phyloP scores from a whole-genome alignment of 1,139 yeast species.

The Yamadazyma conglobata region DNA sequence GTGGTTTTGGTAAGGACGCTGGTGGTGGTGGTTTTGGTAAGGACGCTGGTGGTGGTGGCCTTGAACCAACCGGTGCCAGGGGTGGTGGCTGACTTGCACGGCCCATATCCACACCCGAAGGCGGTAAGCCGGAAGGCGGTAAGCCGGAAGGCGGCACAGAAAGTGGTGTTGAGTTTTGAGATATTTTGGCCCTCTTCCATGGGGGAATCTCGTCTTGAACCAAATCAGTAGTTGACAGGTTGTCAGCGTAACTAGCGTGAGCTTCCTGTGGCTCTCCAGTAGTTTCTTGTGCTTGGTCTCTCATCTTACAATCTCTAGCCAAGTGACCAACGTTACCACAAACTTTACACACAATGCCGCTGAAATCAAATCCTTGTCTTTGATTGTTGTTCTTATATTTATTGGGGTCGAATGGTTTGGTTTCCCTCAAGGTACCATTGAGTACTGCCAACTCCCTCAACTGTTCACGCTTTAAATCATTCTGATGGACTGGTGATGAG shows the following conservation, averaged over 20 bases:
- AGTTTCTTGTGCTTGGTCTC: conserved; percentile 5
- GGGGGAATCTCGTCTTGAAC: too few relatives aligned
- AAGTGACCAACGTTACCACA: conserved; percentile 88
- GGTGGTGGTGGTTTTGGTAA: conserved; percentile 3
- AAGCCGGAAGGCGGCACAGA: conserved; percentile 1
- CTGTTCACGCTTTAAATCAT: conserved; percentile 87
- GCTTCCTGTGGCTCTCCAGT: background rate
- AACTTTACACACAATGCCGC: conserved; percentile 62
- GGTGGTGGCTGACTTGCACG: conserved; percentile 1
- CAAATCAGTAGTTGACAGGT: too few relatives aligned
- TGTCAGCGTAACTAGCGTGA: background rate
- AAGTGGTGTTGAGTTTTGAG: conserved; percentile 1
- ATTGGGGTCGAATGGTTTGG: conserved; percentile 60
- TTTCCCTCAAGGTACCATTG: conserved; percentile 89
- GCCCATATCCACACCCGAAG: background rate
- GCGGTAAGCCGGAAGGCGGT: too few relatives aligned
- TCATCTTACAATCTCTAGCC: conserved; percentile 74
- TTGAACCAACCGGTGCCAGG: conserved; percentile 5
- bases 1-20: conserved; percentile 1
- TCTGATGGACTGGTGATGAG: conserved; percentile 87
- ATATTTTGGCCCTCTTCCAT: conserved; percentile 15
- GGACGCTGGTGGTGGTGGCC: conserved; percentile 2
- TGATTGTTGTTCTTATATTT: conserved; percentile 56
- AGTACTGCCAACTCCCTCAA: conserved; percentile 86
- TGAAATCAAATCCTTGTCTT: conserved; percentile 46